A percentile compares a stretch with the other conserved stretches of the same genome.
Conservation (phyloP, 768 basidiomycete genomes). For the Hebeloma cylindrosporum region DNA sequence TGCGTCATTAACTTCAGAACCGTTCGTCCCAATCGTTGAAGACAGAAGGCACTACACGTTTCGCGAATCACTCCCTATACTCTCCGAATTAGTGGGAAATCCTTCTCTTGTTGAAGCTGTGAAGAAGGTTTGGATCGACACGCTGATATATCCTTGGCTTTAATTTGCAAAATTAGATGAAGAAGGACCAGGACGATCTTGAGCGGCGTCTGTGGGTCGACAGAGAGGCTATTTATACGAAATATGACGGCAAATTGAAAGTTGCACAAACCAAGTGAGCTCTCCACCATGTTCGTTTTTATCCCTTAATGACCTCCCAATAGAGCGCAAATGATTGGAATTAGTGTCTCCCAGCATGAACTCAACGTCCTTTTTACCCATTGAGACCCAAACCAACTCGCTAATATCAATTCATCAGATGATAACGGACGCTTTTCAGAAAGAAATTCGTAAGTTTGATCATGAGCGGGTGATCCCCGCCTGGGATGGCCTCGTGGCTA, state of each 20-base stretch:
- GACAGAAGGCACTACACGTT: conserved; percentile 47
- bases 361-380: conserved; percentile 47
- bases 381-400: background rate
- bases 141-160: conserved; percentile 3
- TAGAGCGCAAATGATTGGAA: conserved; percentile 70
- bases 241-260: conserved; percentile 72
- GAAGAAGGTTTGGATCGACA: conserved; percentile 42
- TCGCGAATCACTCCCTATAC: conserved; percentile 65
- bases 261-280: conserved; percentile 65
- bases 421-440: conserved; percentile 61
- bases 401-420: conserved; percentile 41
- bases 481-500: conserved; percentile 73
- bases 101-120: conserved; percentile 49
- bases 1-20: background rate
- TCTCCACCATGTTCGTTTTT: conserved; percentile 5
- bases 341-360: conserved; percentile 67
- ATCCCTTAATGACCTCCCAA: conserved; percentile 6
- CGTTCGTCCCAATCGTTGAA: background rate
- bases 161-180: conserved; percentile 37
- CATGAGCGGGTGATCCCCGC: conserved; percentile 64
- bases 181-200: conserved; percentile 65
- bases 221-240: conserved; percentile 56
- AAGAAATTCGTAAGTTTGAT: conserved; percentile 69
- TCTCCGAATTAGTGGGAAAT: conserved; percentile 62
- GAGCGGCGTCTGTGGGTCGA: conserved; percentile 72